Base-by-base conservation (phyloP, 2,329 filamentous ascomycete genomes). In the Claviceps maximensis region DNA sequence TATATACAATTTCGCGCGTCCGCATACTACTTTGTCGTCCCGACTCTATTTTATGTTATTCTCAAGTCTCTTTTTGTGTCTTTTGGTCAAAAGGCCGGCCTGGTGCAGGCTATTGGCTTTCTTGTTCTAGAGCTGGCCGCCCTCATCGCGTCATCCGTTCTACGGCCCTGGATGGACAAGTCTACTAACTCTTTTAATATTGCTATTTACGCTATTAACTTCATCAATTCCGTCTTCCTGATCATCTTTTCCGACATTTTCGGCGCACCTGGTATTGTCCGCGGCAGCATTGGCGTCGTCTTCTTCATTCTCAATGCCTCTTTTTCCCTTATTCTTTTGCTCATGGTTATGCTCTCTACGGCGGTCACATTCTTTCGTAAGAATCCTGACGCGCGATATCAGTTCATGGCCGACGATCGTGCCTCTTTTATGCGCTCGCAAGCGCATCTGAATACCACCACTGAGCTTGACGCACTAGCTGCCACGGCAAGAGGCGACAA, bases 91-190 rank as follows among this genome's bases (percentile, higher is more conserved):
- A 72, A 73, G 41, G 79, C 75, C 27, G 80, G 82, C 27, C 78
- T 80, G 4, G 82, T 83, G 21, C 89, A 95, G 70, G 88, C 89
- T 5, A 76, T 96, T 55, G 87, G 83, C n/a, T 76, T 95, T 55
- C 74, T 96, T 41, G 73, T 96, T 56, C 82, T 95, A 52, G 90
- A 96, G 69, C 83, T 84, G 1, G 79, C 70, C 51, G 83, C 86
- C 60, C 76, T 96, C 55, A 84, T 95, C 61, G 82, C 72, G 27
- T 82, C 89, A 50, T 85, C 82, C 54, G 83, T 94, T 52, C 71
- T 95, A 59, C 83, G 88, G 54, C 90, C 90, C n/a, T 96, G 88
- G 85, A 96, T 96, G 90, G 90, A 96, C 76, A 95, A 95, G 80
- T 90, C 89, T 71, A 95, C 89, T 55, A 96, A 95, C 70, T 83